phyloP scores from a whole-genome alignment of 257 asterid species.

The Gentiana macrophylla region DNA sequence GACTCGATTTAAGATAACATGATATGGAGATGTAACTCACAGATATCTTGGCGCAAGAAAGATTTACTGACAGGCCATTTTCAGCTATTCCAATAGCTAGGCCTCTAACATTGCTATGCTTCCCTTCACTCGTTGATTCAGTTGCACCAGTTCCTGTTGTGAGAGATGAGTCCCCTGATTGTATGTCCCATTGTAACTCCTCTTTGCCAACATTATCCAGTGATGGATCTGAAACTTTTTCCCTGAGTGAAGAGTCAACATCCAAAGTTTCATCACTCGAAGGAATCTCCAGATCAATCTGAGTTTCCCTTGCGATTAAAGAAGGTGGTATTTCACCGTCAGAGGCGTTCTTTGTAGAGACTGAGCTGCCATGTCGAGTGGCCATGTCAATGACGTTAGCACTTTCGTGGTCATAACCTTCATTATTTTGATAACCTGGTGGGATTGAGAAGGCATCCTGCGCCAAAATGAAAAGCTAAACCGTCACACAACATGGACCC shows the following conservation, averaged over 20 bases:
- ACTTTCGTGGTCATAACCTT: constrained; percentile 12
- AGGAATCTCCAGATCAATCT: constrained; percentile 14
- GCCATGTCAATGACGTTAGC: constrained; percentile 14
- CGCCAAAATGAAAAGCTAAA: constrained; percentile 7
- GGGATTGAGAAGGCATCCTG: constrained; percentile 32
- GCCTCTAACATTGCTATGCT: constrained; percentile 17
- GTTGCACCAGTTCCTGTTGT: constrained; percentile 7
- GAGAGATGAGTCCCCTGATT: constrained; percentile 6
- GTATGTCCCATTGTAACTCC: constrained; percentile 26
- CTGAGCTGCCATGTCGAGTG: constrained; percentile 16
- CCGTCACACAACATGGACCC: not conserved
- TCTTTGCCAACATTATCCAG: constrained; percentile 17
- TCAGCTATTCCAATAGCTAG: constrained; percentile 20
- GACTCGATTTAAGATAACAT: too few relatives aligned
- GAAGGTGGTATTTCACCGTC: constrained; percentile 14
- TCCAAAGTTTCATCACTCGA: constrained; percentile 18
- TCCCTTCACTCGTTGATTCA: constrained; percentile 15
- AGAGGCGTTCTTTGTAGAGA: constrained; percentile 15
- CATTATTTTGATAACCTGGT: constrained; percentile 22
- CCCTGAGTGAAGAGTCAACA: constrained; percentile 11
- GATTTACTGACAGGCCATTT: constrained; percentile 16
- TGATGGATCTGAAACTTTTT: constrained; percentile 10
- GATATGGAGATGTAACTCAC: constrained; percentile 30
- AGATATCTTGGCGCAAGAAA: constrained; percentile 33
- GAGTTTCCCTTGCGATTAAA: constrained; percentile 20